A percentile compares a stretch with the other conserved stretches of the same genome.
phyloP scores from a whole-genome alignment of 2,329 filamentous ascomycete species.

The Coniochaeta pulveracea region DNA sequence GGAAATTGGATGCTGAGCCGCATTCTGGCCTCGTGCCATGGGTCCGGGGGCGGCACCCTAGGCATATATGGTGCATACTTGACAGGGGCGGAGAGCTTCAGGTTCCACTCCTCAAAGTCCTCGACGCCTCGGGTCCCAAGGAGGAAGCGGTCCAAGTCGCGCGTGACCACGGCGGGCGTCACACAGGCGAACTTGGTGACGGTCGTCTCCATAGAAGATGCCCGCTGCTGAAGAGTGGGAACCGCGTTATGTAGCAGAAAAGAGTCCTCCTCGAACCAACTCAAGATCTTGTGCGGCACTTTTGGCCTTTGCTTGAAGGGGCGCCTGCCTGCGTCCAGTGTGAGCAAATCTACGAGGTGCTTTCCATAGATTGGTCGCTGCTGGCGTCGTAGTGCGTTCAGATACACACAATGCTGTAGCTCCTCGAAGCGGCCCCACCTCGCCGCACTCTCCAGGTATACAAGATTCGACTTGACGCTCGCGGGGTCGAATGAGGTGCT shows the following conservation, averaged over 20 bases:
- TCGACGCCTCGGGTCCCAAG: slow-evolving; percentile 50
- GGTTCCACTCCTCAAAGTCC: slow-evolving; percentile 43
- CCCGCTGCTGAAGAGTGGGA: slow-evolving; percentile 62
- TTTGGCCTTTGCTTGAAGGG: slow-evolving; percentile 50
- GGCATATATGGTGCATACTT: slow-evolving; percentile 46
- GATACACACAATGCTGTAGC: slow-evolving; percentile 67
- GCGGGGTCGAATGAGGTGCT: slow-evolving; percentile 49
- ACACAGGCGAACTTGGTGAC: slow-evolving; percentile 87
- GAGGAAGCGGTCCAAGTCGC: slow-evolving; percentile 59
- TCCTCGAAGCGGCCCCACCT: slow-evolving; percentile 64
- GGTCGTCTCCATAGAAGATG: slow-evolving; percentile 58
- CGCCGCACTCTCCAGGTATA: slow-evolving; percentile 59
- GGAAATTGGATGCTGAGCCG: slow-evolving; percentile 92
- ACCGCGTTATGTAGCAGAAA: slow-evolving; percentile 53
- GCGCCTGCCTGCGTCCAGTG: slow-evolving; percentile 47
- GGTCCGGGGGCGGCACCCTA: slow-evolving; percentile 52
- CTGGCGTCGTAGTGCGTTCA: slow-evolving; percentile 72
- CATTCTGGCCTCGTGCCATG: slow-evolving; percentile 90
- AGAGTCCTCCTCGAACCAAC: slow-evolving; percentile 67
- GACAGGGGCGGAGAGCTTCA: slow-evolving; percentile 44
- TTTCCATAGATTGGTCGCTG: slow-evolving; percentile 73
- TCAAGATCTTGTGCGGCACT: slow-evolving; percentile 50
- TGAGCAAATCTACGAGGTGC: slow-evolving; percentile 64
- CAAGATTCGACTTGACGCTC: slow-evolving; percentile 57
- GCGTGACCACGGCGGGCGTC: slow-evolving; percentile 77